A percentile compares a stretch with the other conserved stretches of the same genome.
These are phyloP conservation scores for Tulasnella sp. DNA, from an alignment of 768 basidiomycete genomes.

Conservation along the genomic window DNA sequence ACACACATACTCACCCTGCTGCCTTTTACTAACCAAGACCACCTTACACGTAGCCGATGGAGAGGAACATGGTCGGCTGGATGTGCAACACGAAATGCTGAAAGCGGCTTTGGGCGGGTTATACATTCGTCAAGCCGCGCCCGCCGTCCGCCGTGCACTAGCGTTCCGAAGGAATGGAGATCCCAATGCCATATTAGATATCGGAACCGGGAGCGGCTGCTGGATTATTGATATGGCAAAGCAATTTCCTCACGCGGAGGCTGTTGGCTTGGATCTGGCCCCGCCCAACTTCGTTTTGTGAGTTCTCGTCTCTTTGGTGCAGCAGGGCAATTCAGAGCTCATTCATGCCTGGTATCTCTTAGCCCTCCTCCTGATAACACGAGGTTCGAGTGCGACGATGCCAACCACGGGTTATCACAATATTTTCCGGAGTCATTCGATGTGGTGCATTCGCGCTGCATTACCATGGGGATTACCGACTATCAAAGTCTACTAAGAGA, in stretches of 20 bases:
- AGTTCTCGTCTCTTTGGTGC: neutral
- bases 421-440: constrained; percentile 8
- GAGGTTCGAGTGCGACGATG: constrained; percentile 18
- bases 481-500: neutral
- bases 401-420: neutral
- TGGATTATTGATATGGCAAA: constrained; percentile 30
- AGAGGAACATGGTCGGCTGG: constrained; percentile 37
- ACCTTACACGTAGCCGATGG: constrained; percentile 29
- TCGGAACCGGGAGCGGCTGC: constrained; percentile 38
- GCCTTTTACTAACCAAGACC: no score
- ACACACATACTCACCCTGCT: neutral
- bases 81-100: constrained; percentile 37
- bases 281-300: constrained; percentile 11
- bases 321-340: neutral
- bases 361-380: constrained; percentile 5
- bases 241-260: neutral
- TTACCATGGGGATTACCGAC: constrained; percentile 11
- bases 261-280: constrained; percentile 9
- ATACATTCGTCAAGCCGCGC: constrained; percentile 32
- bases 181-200: constrained; percentile 34
- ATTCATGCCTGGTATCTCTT: neutral
- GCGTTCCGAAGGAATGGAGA: constrained; percentile 31
- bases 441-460: constrained; percentile 4
- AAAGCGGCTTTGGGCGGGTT: constrained; percentile 34
- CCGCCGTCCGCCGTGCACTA: constrained; percentile 35